Conservation (phyloP, 1,284 basidiomycete species). For the Vanrija sp. region DNA sequence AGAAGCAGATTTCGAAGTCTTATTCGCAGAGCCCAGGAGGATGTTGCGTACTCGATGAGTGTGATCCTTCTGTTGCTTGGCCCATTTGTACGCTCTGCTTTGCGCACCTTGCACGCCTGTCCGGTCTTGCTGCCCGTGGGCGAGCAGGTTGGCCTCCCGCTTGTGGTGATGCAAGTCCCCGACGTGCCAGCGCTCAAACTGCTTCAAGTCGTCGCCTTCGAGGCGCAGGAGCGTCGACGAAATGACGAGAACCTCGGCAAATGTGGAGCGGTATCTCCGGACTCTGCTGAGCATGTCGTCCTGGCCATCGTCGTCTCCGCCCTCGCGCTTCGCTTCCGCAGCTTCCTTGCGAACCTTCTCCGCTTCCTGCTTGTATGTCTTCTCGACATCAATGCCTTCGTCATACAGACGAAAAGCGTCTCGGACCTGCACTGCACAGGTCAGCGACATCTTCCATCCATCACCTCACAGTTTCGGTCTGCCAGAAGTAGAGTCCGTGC, state of each 20-base stretch:
- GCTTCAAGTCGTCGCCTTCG: constrained; percentile 40
- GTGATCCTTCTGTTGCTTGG: no score
- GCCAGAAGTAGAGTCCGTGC: constrained; percentile 39
- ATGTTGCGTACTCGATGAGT: no score
- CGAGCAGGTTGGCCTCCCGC: background rate
- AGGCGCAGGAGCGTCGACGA: constrained; percentile 44
- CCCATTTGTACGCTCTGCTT: no score
- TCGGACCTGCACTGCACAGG: constrained; percentile 43
- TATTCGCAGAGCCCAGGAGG: no score
- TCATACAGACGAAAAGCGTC: constrained; percentile 26
- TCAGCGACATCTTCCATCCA: no score
- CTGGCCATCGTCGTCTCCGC: constrained; percentile 1
- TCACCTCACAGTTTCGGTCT: constrained; percentile 40
- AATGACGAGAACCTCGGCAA: constrained; percentile 46
- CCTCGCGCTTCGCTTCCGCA: background rate
- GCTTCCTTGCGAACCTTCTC: background rate
- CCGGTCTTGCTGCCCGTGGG: background rate
- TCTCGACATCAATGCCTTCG: constrained; percentile 2
- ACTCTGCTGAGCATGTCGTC: constrained; percentile 32
- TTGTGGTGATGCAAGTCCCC: constrained; percentile 6
- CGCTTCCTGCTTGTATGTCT: background rate
- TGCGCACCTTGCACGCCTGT: no score
- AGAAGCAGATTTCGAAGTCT: no score
- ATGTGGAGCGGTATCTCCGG: constrained; percentile 41
- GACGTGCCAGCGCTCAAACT: constrained; percentile 38